These are phyloP conservation scores for Termitomyces sp. DNA, from an alignment of 768 basidiomycete species.

Conservation along the genomic window DNA sequence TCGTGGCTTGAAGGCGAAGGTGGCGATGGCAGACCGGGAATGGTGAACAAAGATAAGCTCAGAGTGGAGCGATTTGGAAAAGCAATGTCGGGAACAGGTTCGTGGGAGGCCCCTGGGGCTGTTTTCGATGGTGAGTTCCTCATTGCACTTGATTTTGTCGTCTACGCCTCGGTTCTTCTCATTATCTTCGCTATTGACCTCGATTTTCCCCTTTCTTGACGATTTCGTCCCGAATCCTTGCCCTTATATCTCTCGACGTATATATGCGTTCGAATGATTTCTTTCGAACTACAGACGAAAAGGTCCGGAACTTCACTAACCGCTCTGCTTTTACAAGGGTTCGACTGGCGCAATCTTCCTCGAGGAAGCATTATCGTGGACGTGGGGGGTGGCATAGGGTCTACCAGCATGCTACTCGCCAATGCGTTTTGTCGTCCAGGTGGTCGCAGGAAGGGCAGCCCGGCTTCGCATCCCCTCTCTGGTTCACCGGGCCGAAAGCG, in stretches of 20 bases:
- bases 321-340: slow-evolving; percentile 33
- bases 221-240: not conserved
- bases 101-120: slow-evolving; percentile 66
- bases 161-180: not conserved
- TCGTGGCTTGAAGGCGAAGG: slow-evolving; percentile 64
- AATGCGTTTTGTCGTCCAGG: slow-evolving; percentile 25
- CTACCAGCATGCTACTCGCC: slow-evolving; percentile 36
- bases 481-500: slow-evolving; percentile 12
- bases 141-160: not conserved
- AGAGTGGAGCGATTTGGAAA: slow-evolving; percentile 68
- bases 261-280: slow-evolving; percentile 5
- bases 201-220: too few species aligned
- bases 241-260: not conserved
- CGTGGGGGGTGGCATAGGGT: slow-evolving; percentile 69
- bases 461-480: not conserved
- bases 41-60: slow-evolving; percentile 40
- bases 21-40: not conserved
- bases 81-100: slow-evolving; percentile 70
- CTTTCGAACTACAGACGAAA: not conserved
- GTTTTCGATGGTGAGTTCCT: slow-evolving; percentile 45
- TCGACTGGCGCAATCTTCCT: slow-evolving; percentile 53
- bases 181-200: not conserved
- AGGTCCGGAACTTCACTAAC: not conserved
- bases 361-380: slow-evolving; percentile 55
- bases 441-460: not conserved